A percentile compares a stretch with the other conserved stretches of the same genome.
phyloP scores from a whole-genome alignment of 129 eudicot genomes.

The Centrapalus pauciflorus region DNA sequence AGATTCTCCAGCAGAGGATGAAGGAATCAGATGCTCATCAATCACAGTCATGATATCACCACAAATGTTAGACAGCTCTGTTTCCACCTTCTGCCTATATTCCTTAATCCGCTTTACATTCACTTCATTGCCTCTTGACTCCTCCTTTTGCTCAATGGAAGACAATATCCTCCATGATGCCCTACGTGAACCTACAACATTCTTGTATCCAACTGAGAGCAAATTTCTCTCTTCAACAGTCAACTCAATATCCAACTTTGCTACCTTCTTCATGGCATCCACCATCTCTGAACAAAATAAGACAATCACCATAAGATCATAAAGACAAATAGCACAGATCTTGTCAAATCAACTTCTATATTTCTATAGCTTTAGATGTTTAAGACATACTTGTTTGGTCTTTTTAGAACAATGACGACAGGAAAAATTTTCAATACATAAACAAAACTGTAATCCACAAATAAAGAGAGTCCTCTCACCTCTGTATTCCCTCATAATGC shows the following conservation, averaged over 20 bases:
- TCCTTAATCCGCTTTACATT: constrained; percentile 65
- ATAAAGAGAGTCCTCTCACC: background rate
- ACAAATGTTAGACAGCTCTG: constrained; percentile 46
- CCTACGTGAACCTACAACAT: constrained; percentile 79
- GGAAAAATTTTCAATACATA: background rate
- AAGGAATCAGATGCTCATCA: constrained; percentile 59
- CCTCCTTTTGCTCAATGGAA: constrained; percentile 88
- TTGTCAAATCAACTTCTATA: background rate
- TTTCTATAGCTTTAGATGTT: background rate
- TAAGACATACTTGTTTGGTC: background rate
- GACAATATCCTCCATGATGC: constrained; percentile 91
- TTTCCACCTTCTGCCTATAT: constrained; percentile 51
- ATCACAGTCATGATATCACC: constrained; percentile 52
- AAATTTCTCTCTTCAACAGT: constrained; percentile 84
- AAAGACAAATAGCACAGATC: constrained; percentile 5
- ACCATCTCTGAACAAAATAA: constrained; percentile 60
- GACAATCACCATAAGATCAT: constrained; percentile 3
- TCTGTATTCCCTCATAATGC: background rate
- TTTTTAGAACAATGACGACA: background rate
- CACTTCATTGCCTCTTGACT: constrained; percentile 68
- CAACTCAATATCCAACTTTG: constrained; percentile 61
- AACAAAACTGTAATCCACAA: background rate
- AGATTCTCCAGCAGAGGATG: constrained; percentile 50
- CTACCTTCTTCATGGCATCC: constrained; percentile 79
- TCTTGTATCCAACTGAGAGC: constrained; percentile 84